Evolutionary conservation across 2,329 filamentous ascomycete species (phyloP).

Genomic region (Ceratocystis colombiana): DNA sequence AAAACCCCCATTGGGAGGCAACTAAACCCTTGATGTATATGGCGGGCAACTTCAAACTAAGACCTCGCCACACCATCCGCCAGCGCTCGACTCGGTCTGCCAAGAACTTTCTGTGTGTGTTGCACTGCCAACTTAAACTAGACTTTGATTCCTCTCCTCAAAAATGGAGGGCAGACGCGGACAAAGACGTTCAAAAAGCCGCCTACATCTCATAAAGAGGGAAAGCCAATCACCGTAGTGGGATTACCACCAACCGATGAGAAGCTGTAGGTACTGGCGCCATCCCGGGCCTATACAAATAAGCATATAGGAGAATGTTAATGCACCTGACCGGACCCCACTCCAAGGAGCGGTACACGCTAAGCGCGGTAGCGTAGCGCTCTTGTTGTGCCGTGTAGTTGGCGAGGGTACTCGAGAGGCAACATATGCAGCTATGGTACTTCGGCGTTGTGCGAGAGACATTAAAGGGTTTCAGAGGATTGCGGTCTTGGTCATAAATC

Average conservation of each 20-base stretch:
- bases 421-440: slow-evolving; percentile 33
- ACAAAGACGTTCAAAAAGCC: slow-evolving; percentile 93
- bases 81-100: slow-evolving; percentile 27
- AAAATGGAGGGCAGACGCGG: slow-evolving; percentile 58
- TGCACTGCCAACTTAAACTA: slow-evolving; percentile 79
- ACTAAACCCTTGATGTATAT: background rate
- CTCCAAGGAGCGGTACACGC: slow-evolving; percentile 37
- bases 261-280: slow-evolving; percentile 37
- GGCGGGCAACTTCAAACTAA: background rate
- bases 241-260: slow-evolving; percentile 30
- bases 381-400: slow-evolving; percentile 26
- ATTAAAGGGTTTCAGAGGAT: slow-evolving; percentile 31
- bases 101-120: slow-evolving; percentile 59
- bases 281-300: slow-evolving; percentile 37
- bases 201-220: slow-evolving; percentile 33
- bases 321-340: slow-evolving; percentile 50
- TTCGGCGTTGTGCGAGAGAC: slow-evolving; percentile 39
- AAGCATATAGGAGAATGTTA: slow-evolving; percentile 40
- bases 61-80: background rate
- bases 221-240: slow-evolving; percentile 28
- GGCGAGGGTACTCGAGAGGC: slow-evolving; percentile 26
- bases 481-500: slow-evolving; percentile 14
- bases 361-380: slow-evolving; percentile 1
- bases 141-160: slow-evolving; percentile 84
- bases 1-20: slow-evolving; percentile 23